Base-by-base conservation (phyloP, 129 eudicot species). In the Pulicaria dysenterica region DNA sequence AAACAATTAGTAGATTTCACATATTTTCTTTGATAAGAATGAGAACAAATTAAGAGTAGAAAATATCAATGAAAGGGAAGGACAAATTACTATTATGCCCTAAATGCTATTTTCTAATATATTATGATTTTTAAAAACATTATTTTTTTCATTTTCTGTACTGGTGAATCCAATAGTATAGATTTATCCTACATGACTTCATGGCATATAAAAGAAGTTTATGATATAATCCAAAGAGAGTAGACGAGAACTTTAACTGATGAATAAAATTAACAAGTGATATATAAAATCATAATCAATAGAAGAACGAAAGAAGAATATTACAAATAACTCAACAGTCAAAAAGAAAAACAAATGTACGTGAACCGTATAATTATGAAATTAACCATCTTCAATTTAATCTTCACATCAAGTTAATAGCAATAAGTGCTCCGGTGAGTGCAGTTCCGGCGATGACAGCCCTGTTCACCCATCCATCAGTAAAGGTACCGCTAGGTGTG, bases 401-500 rank as follows among this genome's bases (percentile, higher is more conserved):
- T 41, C 65, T 69, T 76, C 83, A 85, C 85, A 85, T 78, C 72
- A 86, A 75, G 67, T 77, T 68, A 53, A 73, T 70, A 14, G 85
- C 80, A 34, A 86, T n/a, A 37, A 81, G 83, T 36, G 78, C 77
- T 56, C 83, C 91, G 58, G 81, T 74, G 4, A 86, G 70, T 11
- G 87, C 87, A 7, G 87, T 75, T 4, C 87, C 91, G 34, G 74
- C 81, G 15, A 80, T 56, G 36, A 61, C 82, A 4, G 81, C 83
- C 60, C 85, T 73, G 44, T 76, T 70, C 16, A 78, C 77, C 80
- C 82, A 82, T 6, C 87, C 84, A 46, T 55, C 80, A 41, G 72
- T 75, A 37, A 82, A 78, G 75, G 70, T 79, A 11, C 86, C 84
- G 64, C 71, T 79, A 8, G 89, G 79, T 15, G 84, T 19, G 7